Base-by-base conservation (phyloP, 2,329 filamentous ascomycete genomes). In the Nemania sp. region DNA sequence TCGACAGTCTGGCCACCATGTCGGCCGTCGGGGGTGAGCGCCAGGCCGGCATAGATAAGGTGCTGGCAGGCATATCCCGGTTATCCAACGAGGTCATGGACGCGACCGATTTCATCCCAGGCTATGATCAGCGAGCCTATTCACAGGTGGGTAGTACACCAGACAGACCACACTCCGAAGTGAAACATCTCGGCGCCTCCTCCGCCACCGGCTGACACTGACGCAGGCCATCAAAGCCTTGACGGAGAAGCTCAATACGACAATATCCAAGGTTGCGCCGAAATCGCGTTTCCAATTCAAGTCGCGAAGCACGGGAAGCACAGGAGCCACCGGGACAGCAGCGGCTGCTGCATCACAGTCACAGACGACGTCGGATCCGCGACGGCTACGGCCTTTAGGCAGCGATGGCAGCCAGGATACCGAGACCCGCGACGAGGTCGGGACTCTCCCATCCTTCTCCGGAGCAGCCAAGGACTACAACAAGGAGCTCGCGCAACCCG, bases 121-220 rank as follows among this genome's bases (percentile, higher is more conserved):
- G 92, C 7, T 96, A 97, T 73, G 95, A 98, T 71, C 91, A 95
- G 74, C 87, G 91, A 68, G 89, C 90, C 21, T 98, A 97, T 72
- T 85, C 88, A 45, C 87, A 93, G 78, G 91, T 92, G 76, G 56
- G 58, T 60, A 29, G 58, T 7, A 29, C 25, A 29, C 25, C 25
- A 7, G 25, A 42, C 25, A 7, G 25, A 42, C 5, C 43, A 13
- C 5, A 35, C 5, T 48, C 4, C 34, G 5, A 7, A 3, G 25
- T 29, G 25, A 29, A 29, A 29, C 25, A 29, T 4, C 25, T 29
- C 25, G 7, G 25, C 25, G 7, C 4, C 20, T 40, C 9, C 17
- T 18, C 34, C 17, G 9, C 20, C 11, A 32, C 6, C 34, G 11
- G 54, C 53, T 70, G 43, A 65, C 46, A 18, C 15, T 7, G 15